Conservation (phyloP, 768 basidiomycete genomes). For the Daedaleopsis sinensis region DNA sequence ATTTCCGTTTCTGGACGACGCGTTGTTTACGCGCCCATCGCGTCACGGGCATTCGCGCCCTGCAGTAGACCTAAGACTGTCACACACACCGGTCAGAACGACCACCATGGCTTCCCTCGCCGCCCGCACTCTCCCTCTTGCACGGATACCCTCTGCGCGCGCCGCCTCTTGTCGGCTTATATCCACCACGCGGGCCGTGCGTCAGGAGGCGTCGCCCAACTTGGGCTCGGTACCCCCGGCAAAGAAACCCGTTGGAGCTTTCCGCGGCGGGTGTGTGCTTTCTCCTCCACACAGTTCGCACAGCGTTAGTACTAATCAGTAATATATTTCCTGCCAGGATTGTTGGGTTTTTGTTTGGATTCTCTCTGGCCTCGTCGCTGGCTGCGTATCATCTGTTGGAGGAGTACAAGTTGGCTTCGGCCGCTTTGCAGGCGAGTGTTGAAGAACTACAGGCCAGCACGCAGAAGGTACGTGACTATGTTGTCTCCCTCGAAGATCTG, state of each 20-base stretch:
- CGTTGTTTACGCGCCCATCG: conserved; percentile 5
- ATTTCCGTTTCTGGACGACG: background rate
- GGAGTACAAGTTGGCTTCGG: conserved; percentile 88
- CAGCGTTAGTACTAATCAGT: background rate
- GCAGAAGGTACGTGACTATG: conserved; percentile 56
- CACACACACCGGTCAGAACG: background rate
- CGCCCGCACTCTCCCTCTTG: conserved; percentile 33
- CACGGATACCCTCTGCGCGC: conserved; percentile 21
- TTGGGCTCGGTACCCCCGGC: conserved; percentile 56
- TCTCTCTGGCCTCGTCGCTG: conserved; percentile 84
- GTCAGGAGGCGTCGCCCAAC: conserved; percentile 46
- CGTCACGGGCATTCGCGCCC: conserved; percentile 4
- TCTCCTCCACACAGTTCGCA: background rate
- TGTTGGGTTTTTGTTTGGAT: conserved; percentile 86
- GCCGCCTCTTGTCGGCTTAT: conserved; percentile 39
- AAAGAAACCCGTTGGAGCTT: conserved; percentile 74
- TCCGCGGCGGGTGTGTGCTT: conserved; percentile 43
- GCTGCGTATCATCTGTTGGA: conserved; percentile 89
- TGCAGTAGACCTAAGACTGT: background rate
- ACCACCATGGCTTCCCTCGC: conserved; percentile 40
- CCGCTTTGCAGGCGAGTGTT: conserved; percentile 85
- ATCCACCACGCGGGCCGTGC: conserved; percentile 45
- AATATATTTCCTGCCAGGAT: conserved; percentile 47
- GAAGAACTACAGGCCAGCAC: conserved; percentile 85
- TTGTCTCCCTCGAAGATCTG: background rate